Base-by-base conservation (phyloP, 2,329 filamentous ascomycete species). In the Aspergillus candidus region DNA sequence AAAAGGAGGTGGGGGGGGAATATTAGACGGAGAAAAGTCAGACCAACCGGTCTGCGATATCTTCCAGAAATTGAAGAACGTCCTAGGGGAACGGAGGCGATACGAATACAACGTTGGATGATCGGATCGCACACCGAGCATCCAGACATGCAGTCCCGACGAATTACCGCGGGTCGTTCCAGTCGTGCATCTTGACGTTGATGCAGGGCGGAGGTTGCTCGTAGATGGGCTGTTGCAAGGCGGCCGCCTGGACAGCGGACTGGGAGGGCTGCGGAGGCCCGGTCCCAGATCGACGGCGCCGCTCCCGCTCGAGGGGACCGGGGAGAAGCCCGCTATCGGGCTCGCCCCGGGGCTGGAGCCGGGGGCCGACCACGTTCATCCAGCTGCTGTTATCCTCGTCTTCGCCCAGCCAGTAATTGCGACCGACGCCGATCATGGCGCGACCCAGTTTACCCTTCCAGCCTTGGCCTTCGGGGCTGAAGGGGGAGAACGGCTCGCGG, bases 391-490 rank as follows among this genome's bases (percentile, higher is more conserved):
- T 79, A 44, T 79, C 69, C 42, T 79, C 70, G 48, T 79, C 79
- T 48, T 70, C 67, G 29, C 85, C 86, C 12, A 94, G 72, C 89
- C 90, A 96, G 70, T 94, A 96, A 45, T 75, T 76, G 52, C 78
- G 79, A 32, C 85, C 85, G 17, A 88, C 73, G 8, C 76, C 76
- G 22, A 94, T 75, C 86, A 96, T 86, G 29, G 78, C 61, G 40
- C 90, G 77, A n/a, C 89, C 90, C 10, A 94, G 59, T 57, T 80
- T 82, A 30, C 89, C 90, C 63, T 77, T 78, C 79, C 86, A 89
- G 13, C 89, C 89, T 49, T 84, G 76, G 10, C 88, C 88, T 44
- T 87, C 82, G n/a, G 83, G 80, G 35, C 80, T 78, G 40, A 79
- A 80, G 29, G 72, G 68, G 0, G 79, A 77, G 66, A 95, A 95